Base-by-base conservation (phyloP, 1,284 basidiomycete genomes). In the Sphagnurus paluster region DNA sequence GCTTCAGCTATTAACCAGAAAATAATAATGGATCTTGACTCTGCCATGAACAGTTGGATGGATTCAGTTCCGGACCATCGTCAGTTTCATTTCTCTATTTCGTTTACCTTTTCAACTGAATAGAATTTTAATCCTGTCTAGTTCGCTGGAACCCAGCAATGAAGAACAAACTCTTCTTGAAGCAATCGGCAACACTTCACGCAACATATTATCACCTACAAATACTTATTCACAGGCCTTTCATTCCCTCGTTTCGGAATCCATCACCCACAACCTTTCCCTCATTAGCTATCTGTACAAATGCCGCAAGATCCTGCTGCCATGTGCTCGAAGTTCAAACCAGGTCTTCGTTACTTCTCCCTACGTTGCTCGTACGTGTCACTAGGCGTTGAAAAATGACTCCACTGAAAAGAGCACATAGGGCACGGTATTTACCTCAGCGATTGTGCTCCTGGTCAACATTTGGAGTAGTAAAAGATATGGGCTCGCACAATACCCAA, bases 161-260 rank as follows among this genome's bases (percentile, higher is more conserved):
- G 33, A 59, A 71, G 39, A 70, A 82, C 51, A 43, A 59, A 8
- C 56, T 72, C 2, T 74, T 79, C 48, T 76, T 82, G 56, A 71
- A 76, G 42, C 82, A 85, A 61, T 83, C 80, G 2, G 79, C 81
- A 2, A 64, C 72, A 0, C 69, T 86, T 4, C 79, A 82, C 56
- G 69, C 75, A 2, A 74, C 72, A 17, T 85, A 82, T 60, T 85
- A 86, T 57, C 72, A 81, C 45, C 60, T 76, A 13, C 78, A 79
- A 49, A 84, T 85, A 46, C 71, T 83, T 42, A 77, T 86, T 24
- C 85, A 88, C 57, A 70, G 84, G 25, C 84, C 84, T 0, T 87
- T 86, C 59, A 84, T 87, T 46, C 81, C 81, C 0, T 77, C 77
- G 2, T 76, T 74, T 14, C 61, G 67, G 29, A 73, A 75, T 47